phyloP scores from a whole-genome alignment of 2,329 filamentous ascomycete genomes.

The Rhynchosporium agropyri region DNA sequence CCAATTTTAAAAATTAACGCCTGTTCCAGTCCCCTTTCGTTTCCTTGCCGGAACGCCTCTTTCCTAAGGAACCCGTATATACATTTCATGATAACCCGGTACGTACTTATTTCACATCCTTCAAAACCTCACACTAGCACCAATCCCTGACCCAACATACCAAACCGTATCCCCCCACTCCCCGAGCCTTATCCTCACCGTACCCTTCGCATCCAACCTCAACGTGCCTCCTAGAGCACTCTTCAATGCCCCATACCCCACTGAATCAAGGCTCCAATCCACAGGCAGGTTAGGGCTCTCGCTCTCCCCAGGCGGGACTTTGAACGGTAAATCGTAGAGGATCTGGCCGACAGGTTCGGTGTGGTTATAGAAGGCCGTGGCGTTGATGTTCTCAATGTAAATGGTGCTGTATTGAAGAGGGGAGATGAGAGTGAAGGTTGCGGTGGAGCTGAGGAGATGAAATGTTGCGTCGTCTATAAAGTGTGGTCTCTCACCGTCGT shows the following conservation, averaged over 20 bases:
- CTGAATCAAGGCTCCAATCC: constrained; percentile 72
- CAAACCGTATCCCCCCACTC: constrained; percentile 73
- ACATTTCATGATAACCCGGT: no score
- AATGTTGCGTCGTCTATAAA: constrained; percentile 88
- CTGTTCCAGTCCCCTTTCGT: background rate
- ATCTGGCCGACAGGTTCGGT: constrained; percentile 79
- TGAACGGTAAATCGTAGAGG: constrained; percentile 71
- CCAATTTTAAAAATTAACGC: constrained; percentile 18
- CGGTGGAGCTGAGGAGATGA: constrained; percentile 84
- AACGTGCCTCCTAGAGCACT: constrained; percentile 79
- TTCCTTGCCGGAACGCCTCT: constrained; percentile 14
- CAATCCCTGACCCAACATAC: constrained; percentile 71
- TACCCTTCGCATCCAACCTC: constrained; percentile 76
- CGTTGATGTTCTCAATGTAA: constrained; percentile 78
- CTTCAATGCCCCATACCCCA: constrained; percentile 81
- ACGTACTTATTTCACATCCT: background rate
- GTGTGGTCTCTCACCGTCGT: constrained; percentile 50
- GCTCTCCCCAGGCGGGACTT: constrained; percentile 73
- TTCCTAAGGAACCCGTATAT: background rate
- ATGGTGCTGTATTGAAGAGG: constrained; percentile 74
- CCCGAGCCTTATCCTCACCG: constrained; percentile 74
- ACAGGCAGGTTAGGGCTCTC: constrained; percentile 79
- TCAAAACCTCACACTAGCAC: constrained; percentile 59
- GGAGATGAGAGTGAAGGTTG: constrained; percentile 80
- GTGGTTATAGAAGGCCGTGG: constrained; percentile 82